Base-by-base conservation (phyloP, 2,329 filamentous ascomycete genomes). In the Fusarium newnesense region DNA sequence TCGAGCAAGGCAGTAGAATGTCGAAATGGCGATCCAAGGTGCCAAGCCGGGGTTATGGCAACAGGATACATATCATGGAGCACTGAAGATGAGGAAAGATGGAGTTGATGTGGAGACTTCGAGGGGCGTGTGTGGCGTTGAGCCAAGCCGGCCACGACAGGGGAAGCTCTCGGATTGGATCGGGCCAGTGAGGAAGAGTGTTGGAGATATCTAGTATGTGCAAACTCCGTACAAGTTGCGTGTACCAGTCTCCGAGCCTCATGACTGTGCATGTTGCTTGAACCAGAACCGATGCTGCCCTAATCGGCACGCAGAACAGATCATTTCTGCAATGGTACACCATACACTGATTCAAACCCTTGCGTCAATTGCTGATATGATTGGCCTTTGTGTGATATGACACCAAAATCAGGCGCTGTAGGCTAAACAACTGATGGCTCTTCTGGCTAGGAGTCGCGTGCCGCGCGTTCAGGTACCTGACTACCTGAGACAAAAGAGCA, bases 31-130 rank as follows among this genome's bases (percentile, higher is more conserved):
- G 71, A 73, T 73, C 67, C 32, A 49, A 46, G 42, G 42, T 67
- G 72, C 72, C 72, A 74, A 74, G 72, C 72, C 72, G 72, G 72
- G 69, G 64, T 64, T 61, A 75, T 73, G 72, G 72, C 72, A 74
- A 75, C 49, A 42, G 46, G 11, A 50, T 50, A 60, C 40, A 67
- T 71, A 46, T 49, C 46, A 52, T 65, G 59, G 64, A 60, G 43
- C 58, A 69, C 47, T 50, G 50, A 53, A 40, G 39, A 37, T 39
- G 40, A 40, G 34, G 54, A 32, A 24, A 60, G 53, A 47, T 71
- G 70, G 70, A 46, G 62, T 49, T 46, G 36, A 26, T 36, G 50
- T 73, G 39, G 70, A 44, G 52, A 69, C 58, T 43, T 32, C 30
- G 32, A 26, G 67, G 61, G 56, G 67, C 40, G 67, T 71, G 62